Percentiles rank a stretch among this genome's conserved stretches.
Evolutionary conservation across 2,329 filamentous ascomycete genomes (phyloP).

Genomic region (Seiridium cupressi): DNA sequence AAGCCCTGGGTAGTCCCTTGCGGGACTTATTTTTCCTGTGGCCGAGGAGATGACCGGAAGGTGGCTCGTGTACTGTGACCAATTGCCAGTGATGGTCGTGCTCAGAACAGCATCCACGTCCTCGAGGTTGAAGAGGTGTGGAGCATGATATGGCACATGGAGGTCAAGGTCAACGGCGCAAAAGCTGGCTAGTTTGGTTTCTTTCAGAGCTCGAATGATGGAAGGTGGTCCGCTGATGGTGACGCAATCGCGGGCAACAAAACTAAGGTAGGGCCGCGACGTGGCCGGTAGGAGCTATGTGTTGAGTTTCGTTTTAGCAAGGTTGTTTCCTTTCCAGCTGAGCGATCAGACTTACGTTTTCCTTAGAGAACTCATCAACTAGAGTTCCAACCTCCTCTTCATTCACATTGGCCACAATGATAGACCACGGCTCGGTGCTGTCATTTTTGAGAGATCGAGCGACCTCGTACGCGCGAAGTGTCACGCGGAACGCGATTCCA

Average conservation of each 20-base stretch:
- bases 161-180: slow-evolving; percentile 29
- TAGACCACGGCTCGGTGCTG: too few relatives aligned
- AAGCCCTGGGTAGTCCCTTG: slow-evolving; percentile 10
- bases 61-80: background rate
- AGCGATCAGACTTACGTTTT: too few relatives aligned
- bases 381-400: too few relatives aligned
- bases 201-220: slow-evolving; percentile 5
- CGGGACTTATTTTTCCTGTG: background rate
- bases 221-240: slow-evolving; percentile 16
- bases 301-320: background rate
- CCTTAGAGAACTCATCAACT: too few relatives aligned
- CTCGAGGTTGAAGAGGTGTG: slow-evolving; percentile 21
- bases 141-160: slow-evolving; percentile 34
- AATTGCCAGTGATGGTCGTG: background rate
- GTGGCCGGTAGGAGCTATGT: slow-evolving; percentile 10
- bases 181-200: background rate
- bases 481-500: slow-evolving; percentile 5
- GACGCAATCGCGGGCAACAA: slow-evolving; percentile 12
- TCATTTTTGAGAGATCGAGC: too few relatives aligned
- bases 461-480: too few relatives aligned
- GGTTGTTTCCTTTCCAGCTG: too few relatives aligned
- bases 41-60: slow-evolving; percentile 16
- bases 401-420: too few relatives aligned
- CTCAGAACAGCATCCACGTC: slow-evolving; percentile 18
- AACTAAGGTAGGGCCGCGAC: slow-evolving; percentile 12